Evolutionary conservation across 1,284 basidiomycete genomes (phyloP).

Genomic region (Apiotrichum domesticum): DNA sequence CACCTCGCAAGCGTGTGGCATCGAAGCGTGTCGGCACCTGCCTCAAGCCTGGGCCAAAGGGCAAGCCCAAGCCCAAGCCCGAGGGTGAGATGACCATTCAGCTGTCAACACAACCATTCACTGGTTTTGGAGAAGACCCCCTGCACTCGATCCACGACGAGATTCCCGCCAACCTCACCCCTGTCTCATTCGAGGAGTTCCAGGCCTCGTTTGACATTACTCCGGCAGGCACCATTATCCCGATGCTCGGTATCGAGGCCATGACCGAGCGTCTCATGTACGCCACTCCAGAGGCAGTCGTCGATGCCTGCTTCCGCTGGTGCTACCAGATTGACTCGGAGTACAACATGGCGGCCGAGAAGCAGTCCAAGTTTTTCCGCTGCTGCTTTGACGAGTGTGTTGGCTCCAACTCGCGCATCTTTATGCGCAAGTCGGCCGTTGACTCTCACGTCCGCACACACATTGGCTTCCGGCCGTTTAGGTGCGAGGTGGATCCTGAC

Average conservation of each 20-base stretch:
- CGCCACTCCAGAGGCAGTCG: slow-evolving; percentile 11
- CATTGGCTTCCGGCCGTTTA: slow-evolving; percentile 17
- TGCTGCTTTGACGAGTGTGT: slow-evolving; percentile 20
- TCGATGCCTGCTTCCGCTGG: slow-evolving; percentile 19
- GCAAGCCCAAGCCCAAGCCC: slow-evolving; percentile 16
- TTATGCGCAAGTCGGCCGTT: slow-evolving; percentile 19
- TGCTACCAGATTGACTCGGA: slow-evolving; percentile 17
- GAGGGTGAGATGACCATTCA: background rate
- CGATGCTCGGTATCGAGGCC: slow-evolving; percentile 11
- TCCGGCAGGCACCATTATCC: slow-evolving; percentile 10
- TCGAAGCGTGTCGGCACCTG: slow-evolving; percentile 24
- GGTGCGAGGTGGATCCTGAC: slow-evolving; percentile 16
- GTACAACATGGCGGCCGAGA: slow-evolving; percentile 16
- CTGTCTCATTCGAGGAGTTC: slow-evolving; percentile 18
- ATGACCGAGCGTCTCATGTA: slow-evolving; percentile 19
- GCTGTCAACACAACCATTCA: background rate
- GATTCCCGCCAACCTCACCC: slow-evolving; percentile 1
- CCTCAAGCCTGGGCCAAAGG: slow-evolving; percentile 26
- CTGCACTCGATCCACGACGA: background rate
- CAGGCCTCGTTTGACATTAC: slow-evolving; percentile 8
- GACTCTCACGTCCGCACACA: slow-evolving; percentile 20
- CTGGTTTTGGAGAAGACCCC: background rate
- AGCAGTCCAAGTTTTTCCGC: slow-evolving; percentile 21
- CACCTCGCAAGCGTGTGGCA: slow-evolving; percentile 13
- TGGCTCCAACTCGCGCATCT: slow-evolving; percentile 8